Base-by-base conservation (phyloP, 768 basidiomycete species). In the Exidia glandulosa region DNA sequence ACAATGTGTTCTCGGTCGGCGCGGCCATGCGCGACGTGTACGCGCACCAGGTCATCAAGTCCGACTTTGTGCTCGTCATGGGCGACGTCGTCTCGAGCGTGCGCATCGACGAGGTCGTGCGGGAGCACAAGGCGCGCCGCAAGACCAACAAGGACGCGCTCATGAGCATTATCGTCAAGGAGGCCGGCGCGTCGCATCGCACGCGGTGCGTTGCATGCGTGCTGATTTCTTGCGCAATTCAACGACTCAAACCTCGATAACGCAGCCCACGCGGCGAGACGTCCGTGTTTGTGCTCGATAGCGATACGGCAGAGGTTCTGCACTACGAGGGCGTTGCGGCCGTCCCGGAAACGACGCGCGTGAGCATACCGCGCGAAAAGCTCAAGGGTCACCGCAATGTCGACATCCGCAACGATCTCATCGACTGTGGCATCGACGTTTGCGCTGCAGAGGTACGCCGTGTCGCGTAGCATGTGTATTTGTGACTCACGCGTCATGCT, bases 21-120 rank as follows among this genome's bases (percentile, higher is more conserved):
- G 93, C 94, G 72, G 91, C 90, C 48, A 83, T 95, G 82, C 88
- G 93, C 63, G 92, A 94, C 71, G 87, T 95, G 68, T 94, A 96
- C 74, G 87, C 87, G 45, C 86, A 91, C 62, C 90, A 92, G 57
- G 80, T 97, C 67, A 87, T 96, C 67, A 88, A 91, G 2, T 81
- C 81, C 63, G 94, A 97, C 70, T 94, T 92, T 72, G 85, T 97
- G 47, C 84, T 97, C 63, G 88, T 94, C 66, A 86, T 83, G 70
- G 92, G 91, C 27, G 92, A 94, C 73, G 81, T 97, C 57, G 88
- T 99, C 64, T 94, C 93, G 74, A 97, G 91, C 70, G 81, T 97
- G 64, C 83, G 84, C 61, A 87, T 99, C 64, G 88, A 91, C 66
- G 88, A 92, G 65, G 89, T 94, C 58, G 88, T 96, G 55, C 81